Base-by-base conservation (phyloP, 2,329 filamentous ascomycete genomes). In the Polytolypa hystricis region DNA sequence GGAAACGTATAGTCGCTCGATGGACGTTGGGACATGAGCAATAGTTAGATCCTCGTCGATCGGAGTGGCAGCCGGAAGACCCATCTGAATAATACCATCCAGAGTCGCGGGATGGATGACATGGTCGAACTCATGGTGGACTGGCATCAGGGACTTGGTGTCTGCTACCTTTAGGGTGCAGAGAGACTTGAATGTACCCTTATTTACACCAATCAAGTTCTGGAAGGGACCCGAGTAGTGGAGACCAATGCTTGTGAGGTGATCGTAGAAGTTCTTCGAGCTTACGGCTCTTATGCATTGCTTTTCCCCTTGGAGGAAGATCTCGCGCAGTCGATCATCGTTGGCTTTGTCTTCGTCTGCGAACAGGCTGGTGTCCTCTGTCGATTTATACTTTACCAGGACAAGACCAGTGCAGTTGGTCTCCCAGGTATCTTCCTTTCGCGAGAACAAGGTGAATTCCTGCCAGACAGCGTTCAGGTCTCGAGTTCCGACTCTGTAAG, bases 71-170 rank as follows among this genome's bases (percentile, higher is more conserved):
- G 51, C 35, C 2, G 48, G 40, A 26, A 56, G 47, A 21, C 52
- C 47, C 27, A 51, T 39, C 21, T 58, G 54, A 11, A 61, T 47
- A 41, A 59, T 50, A 30, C 46, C 52, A 17, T 62, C 56, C 42
- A 62, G 47, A 3, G 57, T 59, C 8, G 51, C 46, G 6, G 58
- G 58, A 20, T 62, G 58, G 14, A 61, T 55, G 5, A 60, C 27
- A 38, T 60, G 56, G 0, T 48, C 37, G 25, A 55, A 49, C 28
- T 54, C 42, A 39, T 48, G 55, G 1, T 47, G 44, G 21, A 54
- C 52, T 12, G 58, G 56, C 57, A 61, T 62, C 5, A 45, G 38
- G 19, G 43, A 40, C 6, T 25, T 25, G 21, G 21, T 25, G 21
- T 25, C 21, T 7, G 21, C 7, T 25, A 25, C 21, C n/a, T 25